Evolutionary conservation across 2,329 filamentous ascomycete genomes (phyloP).

Genomic region (Hypoxylon sp.): DNA sequence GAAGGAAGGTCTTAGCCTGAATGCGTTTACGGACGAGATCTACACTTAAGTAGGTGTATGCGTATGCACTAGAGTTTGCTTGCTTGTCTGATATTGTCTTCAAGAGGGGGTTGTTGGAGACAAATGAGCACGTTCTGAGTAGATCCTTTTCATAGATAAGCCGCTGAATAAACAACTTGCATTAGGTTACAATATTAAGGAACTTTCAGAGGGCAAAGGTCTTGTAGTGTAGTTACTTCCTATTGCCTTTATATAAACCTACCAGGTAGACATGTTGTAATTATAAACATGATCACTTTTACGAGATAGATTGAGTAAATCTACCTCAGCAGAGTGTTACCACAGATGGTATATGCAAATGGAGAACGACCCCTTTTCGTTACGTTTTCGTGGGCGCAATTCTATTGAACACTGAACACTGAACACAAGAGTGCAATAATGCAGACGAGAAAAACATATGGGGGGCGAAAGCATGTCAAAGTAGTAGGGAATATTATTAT

Average conservation of each 20-base stretch:
- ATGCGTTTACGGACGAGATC: conserved; percentile 78
- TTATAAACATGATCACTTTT: not conserved
- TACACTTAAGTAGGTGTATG: conserved; percentile 69
- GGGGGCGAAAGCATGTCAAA: conserved; percentile 8
- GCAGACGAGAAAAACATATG: not conserved
- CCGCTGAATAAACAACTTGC: conserved; percentile 2
- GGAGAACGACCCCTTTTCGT: not conserved
- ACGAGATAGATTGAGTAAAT: not conserved
- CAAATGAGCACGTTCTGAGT: not conserved
- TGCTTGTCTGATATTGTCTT: not conserved
- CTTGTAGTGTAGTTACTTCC: not conserved
- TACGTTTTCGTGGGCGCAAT: not conserved
- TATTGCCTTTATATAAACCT: not conserved
- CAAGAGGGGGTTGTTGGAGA: not conserved
- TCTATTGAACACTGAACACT: not conserved
- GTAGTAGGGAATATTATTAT: conserved; percentile 43
- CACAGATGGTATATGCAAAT: not conserved
- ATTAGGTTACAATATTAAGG: not conserved
- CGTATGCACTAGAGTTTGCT: not conserved
- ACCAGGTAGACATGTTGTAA: not conserved
- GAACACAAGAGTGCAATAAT: not conserved
- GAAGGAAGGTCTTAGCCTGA: conserved; percentile 81
- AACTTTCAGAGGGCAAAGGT: not conserved
- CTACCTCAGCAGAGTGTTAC: not conserved
- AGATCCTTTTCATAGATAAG: conserved; percentile 1